Base-by-base conservation (phyloP, 2,329 filamentous ascomycete species). In the Hymenoscyphus occultus region DNA sequence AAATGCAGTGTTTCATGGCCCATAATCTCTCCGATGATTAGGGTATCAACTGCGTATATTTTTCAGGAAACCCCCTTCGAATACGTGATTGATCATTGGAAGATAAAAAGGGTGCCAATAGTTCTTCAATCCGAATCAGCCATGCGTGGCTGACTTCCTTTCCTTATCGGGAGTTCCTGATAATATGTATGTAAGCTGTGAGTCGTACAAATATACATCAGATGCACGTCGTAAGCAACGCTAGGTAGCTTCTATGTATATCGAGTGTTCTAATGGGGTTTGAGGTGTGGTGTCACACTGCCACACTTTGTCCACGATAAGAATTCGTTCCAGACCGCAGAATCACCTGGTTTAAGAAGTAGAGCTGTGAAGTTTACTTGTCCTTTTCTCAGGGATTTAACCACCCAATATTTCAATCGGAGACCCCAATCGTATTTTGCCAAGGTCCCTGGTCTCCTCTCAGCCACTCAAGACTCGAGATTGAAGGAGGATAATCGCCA, bases 271-370 rank as follows among this genome's bases (percentile, higher is more conserved):
- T 51, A 51, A 51, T 51, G 10, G 45, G 45, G 45, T 5, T 28
- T 51, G 22, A 19, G 19, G 22, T 10, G 35, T 35, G 19, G 22
- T 10, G 35, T 35, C 35, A 35, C 35, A 35, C 35, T 51, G 45
- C 45, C 45, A 51, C 45, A 51, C 45, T n/a, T 51, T 19, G n/a
- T 51, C 45, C 35, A 10, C 45, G 45, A 51, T 51, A 51, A 51
- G 45, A 5, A 22, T 51, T 22, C 45, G 14, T 51, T 45, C 16
- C 45, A 22, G 45, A 51, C 2, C 1, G 14, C 35, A 10, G 3
- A 35, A 35, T 35, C 5, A 35, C 9, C 35, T 35, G 35, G 9
- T 7, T 35, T 35, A 9, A 35, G 35, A 35, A 35, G 35, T 35
- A 35, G 35, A 22, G 22, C 12, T n/a, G 45, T 28, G 12, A n/a